phyloP scores from a whole-genome alignment of 345 rosid genomes.

The Clausena lansium region DNA sequence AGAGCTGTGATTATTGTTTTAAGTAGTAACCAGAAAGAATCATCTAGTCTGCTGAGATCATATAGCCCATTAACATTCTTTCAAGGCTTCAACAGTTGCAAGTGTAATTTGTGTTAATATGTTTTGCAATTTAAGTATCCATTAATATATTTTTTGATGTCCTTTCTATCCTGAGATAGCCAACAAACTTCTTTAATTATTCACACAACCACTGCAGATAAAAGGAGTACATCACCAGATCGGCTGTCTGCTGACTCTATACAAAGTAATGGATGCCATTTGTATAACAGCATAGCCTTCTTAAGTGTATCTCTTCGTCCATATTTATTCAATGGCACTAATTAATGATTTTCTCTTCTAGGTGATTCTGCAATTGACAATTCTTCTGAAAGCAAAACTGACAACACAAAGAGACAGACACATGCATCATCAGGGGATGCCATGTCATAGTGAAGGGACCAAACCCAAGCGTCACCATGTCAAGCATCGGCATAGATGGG shows the following conservation, averaged over 20 bases:
- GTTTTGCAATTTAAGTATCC: background rate
- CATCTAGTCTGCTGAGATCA: background rate
- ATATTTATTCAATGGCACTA: slow-evolving; percentile 1
- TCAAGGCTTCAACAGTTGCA: background rate
- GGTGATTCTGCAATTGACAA: slow-evolving; percentile 71
- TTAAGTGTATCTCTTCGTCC: background rate
- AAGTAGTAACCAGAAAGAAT: background rate
- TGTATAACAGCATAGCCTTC: background rate
- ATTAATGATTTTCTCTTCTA: slow-evolving; percentile 19
- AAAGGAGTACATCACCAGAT: slow-evolving; percentile 33
- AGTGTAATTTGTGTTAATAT: background rate
- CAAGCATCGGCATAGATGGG: slow-evolving; percentile 17
- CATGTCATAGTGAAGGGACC: slow-evolving; percentile 19
- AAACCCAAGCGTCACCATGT: slow-evolving; percentile 7
- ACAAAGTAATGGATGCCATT: slow-evolving; percentile 39
- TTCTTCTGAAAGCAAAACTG: slow-evolving; percentile 29
- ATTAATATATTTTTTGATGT: background rate
- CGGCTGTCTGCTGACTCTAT: slow-evolving; percentile 45
- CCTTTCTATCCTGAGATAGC: background rate
- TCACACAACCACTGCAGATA: slow-evolving; percentile 35
- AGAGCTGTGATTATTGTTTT: background rate
- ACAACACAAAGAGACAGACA: slow-evolving; percentile 20
- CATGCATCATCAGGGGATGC: slow-evolving; percentile 23
- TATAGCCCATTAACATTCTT: background rate
- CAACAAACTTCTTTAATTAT: background rate